Base-by-base conservation (phyloP, 2,329 filamentous ascomycete species). In the Botrytis porri region DNA sequence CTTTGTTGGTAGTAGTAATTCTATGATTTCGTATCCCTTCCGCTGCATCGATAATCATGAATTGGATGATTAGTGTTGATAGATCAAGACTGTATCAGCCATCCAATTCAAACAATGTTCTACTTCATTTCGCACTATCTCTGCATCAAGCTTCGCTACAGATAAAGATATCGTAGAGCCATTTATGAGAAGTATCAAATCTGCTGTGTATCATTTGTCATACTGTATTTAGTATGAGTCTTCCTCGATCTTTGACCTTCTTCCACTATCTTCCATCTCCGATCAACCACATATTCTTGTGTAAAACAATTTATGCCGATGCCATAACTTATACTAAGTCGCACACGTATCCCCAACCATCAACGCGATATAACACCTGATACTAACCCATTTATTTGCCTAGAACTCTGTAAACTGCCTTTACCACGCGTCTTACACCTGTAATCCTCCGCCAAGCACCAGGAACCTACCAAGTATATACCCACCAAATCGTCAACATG, bases 61-160 rank as follows among this genome's bases (percentile, higher is more conserved):
- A 16, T 9, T n/a, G 22, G 1, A 25, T 22, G 14, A 6, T 16
- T 61, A 10, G 12, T 25, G 16, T 25, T 14, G 2, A 9, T 1
- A 37, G 20, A 35, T 60, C 35, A 22, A 37, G n/a, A 25, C 5
- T 37, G 9, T 37, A 2, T 25, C 48, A 54, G 25, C 25, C 1
- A 54, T n/a, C 12, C 5, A 54, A 16, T 3, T 7, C 0, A 14
- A 7, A 54, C 0, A 54, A 16, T 0, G 29, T 0, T 0, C 1
- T 12, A 48, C 22, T 48, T 25, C 22, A 48, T 4, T 48, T 5
- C 22, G 9, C 4, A 48, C 9, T 0, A 25, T 25, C 0, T 48
- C 0, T 48, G 22, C 1, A 12, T 48, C 45, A 12, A 22, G 43
- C 5, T 20, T 18, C 0, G 20, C 43, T 45, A 45, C 16, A 45